Evolutionary conservation across 345 rosid species (phyloP).

Genomic region (Eutrema heterophyllum): DNA sequence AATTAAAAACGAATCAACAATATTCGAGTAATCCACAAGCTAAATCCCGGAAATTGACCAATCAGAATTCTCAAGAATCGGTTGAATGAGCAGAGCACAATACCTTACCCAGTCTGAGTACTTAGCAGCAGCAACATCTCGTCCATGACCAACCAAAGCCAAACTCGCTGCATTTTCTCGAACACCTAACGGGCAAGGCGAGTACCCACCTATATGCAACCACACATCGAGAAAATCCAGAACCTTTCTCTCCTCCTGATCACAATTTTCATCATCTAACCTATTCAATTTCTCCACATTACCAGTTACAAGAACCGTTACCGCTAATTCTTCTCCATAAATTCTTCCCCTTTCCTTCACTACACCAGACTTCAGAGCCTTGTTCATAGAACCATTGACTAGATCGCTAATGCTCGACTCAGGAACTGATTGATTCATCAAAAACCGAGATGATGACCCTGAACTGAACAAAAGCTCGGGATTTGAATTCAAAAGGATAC

Average conservation of each 20-base stretch:
- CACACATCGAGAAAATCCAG: constrained; percentile 43
- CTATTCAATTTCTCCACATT: constrained; percentile 38
- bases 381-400: constrained; percentile 43
- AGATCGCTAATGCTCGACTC: constrained; percentile 38
- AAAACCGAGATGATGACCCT: constrained; percentile 1
- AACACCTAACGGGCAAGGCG: constrained; percentile 52
- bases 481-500: constrained; percentile 42
- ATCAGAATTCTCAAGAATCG: not conserved
- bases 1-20: constrained; percentile 6
- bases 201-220: constrained; percentile 56
- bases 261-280: constrained; percentile 1
- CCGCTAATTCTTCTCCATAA: constrained; percentile 55
- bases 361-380: constrained; percentile 41
- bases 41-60: not conserved
- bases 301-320: constrained; percentile 70
- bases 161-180: constrained; percentile 49
- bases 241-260: constrained; percentile 26
- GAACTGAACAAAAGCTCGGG: constrained; percentile 44
- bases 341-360: constrained; percentile 36
- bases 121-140: constrained; percentile 68
- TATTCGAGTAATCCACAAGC: not conserved
- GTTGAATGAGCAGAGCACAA: constrained; percentile 11
- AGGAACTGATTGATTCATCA: constrained; percentile 26
- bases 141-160: constrained; percentile 78
- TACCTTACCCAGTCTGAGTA: constrained; percentile 91